Conservation (phyloP, 768 basidiomycete genomes). For the Amanita fuliginea region DNA sequence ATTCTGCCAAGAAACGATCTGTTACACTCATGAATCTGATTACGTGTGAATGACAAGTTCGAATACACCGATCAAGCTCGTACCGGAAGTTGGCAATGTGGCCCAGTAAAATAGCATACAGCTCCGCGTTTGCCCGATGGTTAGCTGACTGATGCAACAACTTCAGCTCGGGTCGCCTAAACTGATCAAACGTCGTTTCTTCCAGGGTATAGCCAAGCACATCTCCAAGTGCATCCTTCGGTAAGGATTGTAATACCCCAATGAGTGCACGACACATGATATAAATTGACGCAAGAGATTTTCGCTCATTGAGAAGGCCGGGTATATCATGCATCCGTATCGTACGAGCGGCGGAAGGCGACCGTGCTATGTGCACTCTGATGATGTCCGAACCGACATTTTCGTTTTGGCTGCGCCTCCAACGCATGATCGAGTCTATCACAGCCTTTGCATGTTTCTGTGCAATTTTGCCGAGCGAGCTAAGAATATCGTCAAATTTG, state of each 20-base stretch:
- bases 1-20: conserved; percentile 77
- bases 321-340: conserved; percentile 36
- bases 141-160: conserved; percentile 59
- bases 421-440: conserved; percentile 78
- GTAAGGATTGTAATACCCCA: conserved; percentile 57
- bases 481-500: conserved; percentile 78
- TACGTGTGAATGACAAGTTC: neutral
- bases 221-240: conserved; percentile 73
- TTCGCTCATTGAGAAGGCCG: conserved; percentile 52
- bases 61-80: conserved; percentile 11
- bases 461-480: conserved; percentile 76
- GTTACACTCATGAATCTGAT: conserved; percentile 83
- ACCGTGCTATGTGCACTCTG: conserved; percentile 34
- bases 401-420: conserved; percentile 72
- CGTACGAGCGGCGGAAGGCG: conserved; percentile 20
- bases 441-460: conserved; percentile 78
- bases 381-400: conserved; percentile 40
- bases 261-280: conserved; percentile 85
- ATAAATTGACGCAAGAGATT: conserved; percentile 77
- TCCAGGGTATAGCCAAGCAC: conserved; percentile 73
- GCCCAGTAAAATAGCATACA: conserved; percentile 79
- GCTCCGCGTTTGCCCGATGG: conserved; percentile 68
- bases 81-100: conserved; percentile 75
- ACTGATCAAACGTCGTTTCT: conserved; percentile 81
- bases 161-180: conserved; percentile 60